Evolutionary conservation across 2,329 filamentous ascomycete species (phyloP), one percentile per base, ranked within the genome.

Genomic region (Lojkania enalia): DNA sequence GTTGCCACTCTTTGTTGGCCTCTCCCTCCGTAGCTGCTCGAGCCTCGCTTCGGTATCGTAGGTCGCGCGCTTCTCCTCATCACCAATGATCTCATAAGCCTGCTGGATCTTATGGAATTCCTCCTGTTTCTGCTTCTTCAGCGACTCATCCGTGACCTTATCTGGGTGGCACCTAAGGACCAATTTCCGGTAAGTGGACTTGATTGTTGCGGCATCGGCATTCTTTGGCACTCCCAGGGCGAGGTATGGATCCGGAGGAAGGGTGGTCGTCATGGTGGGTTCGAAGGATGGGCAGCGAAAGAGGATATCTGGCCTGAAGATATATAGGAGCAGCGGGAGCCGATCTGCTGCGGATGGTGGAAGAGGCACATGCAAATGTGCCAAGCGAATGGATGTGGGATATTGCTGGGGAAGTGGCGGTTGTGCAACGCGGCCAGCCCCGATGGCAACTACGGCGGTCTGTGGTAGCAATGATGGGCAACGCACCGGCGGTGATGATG

Each of bases 31-130:
- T 60, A 89, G 72, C 64, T 85, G 82, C 39, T 81, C 82, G 51
- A 91, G 70, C 59, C 78, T 83, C 50, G 86, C 77, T 64, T 85
- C 80, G 40, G 90, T 84, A 71, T 97, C 90, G 69, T 96, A 96
- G 55, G 84, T 83, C 46, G 76, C 71, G 48, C 89, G 79, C 64
- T 85, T 83, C 5, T 74, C 77, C 20, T 92, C 87, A 64, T 96
- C 86, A 61, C 83, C 88, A 49, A 99, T 81, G 20, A 94, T 77
- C 71, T 97, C 94, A 71, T 96, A 99, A 39, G 94, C 91, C 60
- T 91, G 83, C 69, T 96, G 91, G 23, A 97, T 88, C 66, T 84
- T 85, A 71, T 96, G 90, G 63, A 97, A 99, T 71, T 95, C 86
- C 58, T 90, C 85, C 58, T 88, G 84, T 69, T 91, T 95, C 58